Conservation (phyloP, 139 green algal species). For the Pleodorina starrii region DNA sequence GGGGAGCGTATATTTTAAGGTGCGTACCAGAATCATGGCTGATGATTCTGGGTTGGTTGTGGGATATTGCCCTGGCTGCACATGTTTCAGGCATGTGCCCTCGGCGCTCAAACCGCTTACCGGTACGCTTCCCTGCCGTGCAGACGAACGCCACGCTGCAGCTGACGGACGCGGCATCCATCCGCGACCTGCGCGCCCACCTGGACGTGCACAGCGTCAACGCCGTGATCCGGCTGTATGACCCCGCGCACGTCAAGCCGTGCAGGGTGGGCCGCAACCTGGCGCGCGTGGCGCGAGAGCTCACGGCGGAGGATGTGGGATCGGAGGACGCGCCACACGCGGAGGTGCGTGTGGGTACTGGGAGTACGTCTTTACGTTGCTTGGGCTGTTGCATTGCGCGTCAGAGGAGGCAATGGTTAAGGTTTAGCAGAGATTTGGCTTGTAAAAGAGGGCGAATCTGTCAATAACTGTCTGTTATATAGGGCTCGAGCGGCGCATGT, state of each 20-base stretch:
- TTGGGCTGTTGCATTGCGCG: too few species aligned
- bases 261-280: constrained; percentile 26
- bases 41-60: too few species aligned
- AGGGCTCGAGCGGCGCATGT: too few species aligned
- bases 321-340: not conserved
- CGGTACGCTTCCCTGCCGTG: too few species aligned
- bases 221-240: constrained; percentile 34
- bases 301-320: not conserved
- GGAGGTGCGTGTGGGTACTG: too few species aligned
- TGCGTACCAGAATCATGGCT: not conserved
- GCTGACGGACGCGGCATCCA: constrained; percentile 1
- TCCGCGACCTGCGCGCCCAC: not conserved
- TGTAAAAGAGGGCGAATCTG: too few species aligned
- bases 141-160: constrained; percentile 2
- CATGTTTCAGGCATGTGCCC: not conserved
- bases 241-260: not conserved
- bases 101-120: not conserved
- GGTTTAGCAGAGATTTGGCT: too few species aligned
- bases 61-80: too few species aligned
- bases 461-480: too few species aligned
- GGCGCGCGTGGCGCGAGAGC: not conserved
- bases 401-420: too few species aligned
- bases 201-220: constrained; percentile 13
- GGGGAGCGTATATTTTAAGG: constrained; percentile 37
- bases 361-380: too few species aligned